Evolutionary conservation across 2,329 filamentous ascomycete species (phyloP).

Genomic region (Fusarium staphyleae): DNA sequence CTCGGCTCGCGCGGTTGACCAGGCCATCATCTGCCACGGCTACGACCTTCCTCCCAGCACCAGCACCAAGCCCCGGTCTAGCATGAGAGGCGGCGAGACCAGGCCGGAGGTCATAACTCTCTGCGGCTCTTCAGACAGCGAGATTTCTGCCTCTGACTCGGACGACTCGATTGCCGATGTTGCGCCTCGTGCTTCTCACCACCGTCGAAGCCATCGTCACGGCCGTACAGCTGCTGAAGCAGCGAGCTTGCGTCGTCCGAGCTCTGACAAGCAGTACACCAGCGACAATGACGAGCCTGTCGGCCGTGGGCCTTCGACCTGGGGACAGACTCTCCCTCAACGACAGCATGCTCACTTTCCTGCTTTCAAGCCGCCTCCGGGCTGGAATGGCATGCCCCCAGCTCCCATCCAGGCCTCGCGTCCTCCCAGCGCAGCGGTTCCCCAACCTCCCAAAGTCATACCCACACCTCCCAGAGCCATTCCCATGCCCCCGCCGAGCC

Average conservation of each 20-base stretch:
- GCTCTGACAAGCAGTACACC: conserved; percentile 14
- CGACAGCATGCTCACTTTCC: conserved; percentile 6
- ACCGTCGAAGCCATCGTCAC: conserved; percentile 14
- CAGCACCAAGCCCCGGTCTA: conserved; percentile 9
- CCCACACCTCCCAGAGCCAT: conserved; percentile 11
- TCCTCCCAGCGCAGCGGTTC: conserved; percentile 2
- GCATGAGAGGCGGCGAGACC: conserved; percentile 18
- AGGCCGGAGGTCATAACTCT: conserved; percentile 32
- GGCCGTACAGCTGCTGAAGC: conserved; percentile 18
- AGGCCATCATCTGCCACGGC: conserved; percentile 44
- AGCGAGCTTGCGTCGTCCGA: conserved; percentile 13
- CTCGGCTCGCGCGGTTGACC: conserved; percentile 49
- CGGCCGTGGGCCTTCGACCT: conserved; percentile 10
- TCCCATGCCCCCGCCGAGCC: conserved; percentile 10
- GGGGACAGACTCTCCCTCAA: conserved; percentile 11
- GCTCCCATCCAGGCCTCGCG: neutral
- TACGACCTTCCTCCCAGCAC: conserved; percentile 38
- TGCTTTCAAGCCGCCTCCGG: conserved; percentile 1
- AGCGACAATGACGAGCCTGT: conserved; percentile 12
- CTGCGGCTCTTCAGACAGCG: conserved; percentile 32
- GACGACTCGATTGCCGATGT: conserved; percentile 27
- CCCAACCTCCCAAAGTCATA: neutral
- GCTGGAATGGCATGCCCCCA: conserved; percentile 12
- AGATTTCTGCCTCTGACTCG: conserved; percentile 35
- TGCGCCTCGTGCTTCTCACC: conserved; percentile 9